Evolutionary conservation across 2,329 filamentous ascomycete genomes (phyloP).

Genomic region (Microdochium trichocladiopsis): DNA sequence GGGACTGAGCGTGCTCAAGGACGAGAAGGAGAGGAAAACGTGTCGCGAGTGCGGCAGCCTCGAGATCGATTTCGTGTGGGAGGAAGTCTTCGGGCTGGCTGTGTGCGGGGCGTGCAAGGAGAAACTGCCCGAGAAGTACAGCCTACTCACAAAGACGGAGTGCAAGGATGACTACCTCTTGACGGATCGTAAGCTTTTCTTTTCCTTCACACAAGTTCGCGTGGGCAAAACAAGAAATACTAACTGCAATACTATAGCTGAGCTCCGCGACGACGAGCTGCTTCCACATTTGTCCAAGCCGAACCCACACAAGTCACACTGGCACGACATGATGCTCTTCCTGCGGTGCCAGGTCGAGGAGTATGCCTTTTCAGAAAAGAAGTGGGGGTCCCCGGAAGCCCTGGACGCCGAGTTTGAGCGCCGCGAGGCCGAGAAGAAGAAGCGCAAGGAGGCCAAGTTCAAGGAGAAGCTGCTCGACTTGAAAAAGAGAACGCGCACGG

Average conservation of each 20-base stretch:
- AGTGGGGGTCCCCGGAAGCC: slow-evolving; percentile 84
- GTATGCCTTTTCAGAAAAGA: slow-evolving; percentile 73
- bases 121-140: slow-evolving; percentile 85
- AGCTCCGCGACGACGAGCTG: slow-evolving; percentile 81
- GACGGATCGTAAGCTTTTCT: slow-evolving; percentile 65
- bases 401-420: slow-evolving; percentile 84
- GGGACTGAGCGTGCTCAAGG: slow-evolving; percentile 66
- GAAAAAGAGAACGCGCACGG: slow-evolving; percentile 88
- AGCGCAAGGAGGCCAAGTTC: slow-evolving; percentile 85
- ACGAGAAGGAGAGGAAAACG: slow-evolving; percentile 58
- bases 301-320: slow-evolving; percentile 92
- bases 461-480: slow-evolving; percentile 80
- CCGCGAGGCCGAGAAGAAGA: slow-evolving; percentile 73
- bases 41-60: slow-evolving; percentile 77
- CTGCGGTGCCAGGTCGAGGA: slow-evolving; percentile 90
- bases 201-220: too few species aligned
- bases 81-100: slow-evolving; percentile 68
- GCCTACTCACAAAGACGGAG: slow-evolving; percentile 92
- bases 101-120: slow-evolving; percentile 87
- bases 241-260: slow-evolving; percentile 48
- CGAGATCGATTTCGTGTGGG: slow-evolving; percentile 95
- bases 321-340: slow-evolving; percentile 99
- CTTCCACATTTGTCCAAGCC: slow-evolving; percentile 82
- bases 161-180: slow-evolving; percentile 91
- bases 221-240: too few species aligned